A percentile compares a stretch with the other conserved stretches of the same genome.
These are phyloP conservation scores for Termitomyces sp. DNA, from an alignment of 768 basidiomycete genomes.

Conservation along the genomic window DNA sequence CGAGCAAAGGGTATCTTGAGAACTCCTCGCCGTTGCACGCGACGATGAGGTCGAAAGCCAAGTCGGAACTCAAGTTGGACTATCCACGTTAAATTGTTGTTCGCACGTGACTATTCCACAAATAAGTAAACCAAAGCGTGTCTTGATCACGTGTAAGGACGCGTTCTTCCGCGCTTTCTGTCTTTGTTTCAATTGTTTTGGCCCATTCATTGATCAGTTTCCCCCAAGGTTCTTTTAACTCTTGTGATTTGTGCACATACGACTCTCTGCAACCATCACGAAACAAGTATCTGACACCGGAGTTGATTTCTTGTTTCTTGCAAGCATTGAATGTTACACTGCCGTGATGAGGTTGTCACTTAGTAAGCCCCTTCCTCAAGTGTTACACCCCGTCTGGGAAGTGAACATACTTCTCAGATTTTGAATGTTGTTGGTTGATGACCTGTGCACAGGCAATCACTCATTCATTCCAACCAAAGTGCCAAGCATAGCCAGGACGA, in stretches of 20 bases:
- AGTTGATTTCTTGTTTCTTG: not conserved
- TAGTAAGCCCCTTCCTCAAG: not conserved
- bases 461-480: not conserved
- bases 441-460: not conserved
- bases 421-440: not conserved
- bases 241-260: not conserved
- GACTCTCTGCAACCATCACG: not conserved
- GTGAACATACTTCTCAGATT: not conserved
- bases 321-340: not conserved
- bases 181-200: not conserved
- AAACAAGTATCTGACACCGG: not conserved
- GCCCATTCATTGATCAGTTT: not conserved
- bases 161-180: not conserved
- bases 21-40: constrained; percentile 8
- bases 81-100: constrained; percentile 16
- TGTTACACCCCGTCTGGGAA: not conserved
- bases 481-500: not conserved
- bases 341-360: not conserved
- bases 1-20: not conserved
- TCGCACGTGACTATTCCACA: constrained; percentile 8
- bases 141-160: constrained; percentile 7
- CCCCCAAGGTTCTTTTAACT: not conserved
- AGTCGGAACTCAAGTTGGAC: constrained; percentile 10
- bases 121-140: constrained; percentile 11
- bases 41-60: constrained; percentile 14